phyloP scores from a whole-genome alignment of 768 basidiomycete species.

The Kwoniella newhampshirensis region DNA sequence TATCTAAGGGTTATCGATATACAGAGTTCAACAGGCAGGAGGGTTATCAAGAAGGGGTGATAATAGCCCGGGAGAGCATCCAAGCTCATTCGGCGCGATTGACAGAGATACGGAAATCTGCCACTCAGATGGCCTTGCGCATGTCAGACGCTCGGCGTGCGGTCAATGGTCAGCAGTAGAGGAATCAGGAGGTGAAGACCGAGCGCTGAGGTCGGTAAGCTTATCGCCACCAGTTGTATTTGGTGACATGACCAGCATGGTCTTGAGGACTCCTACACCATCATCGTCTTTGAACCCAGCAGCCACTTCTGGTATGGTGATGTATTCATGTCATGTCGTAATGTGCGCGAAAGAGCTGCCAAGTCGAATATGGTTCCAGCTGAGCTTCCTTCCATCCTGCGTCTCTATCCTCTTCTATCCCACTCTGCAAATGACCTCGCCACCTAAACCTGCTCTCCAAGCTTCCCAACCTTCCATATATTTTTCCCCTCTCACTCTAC shows the following conservation, averaged over 20 bases:
- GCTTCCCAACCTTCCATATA: slow-evolving; percentile 96
- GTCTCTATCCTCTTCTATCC: slow-evolving; percentile 48
- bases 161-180: no score
- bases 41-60: slow-evolving; percentile 13
- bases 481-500: slow-evolving; percentile 29
- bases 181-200: no score
- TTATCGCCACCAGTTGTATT: no score
- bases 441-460: slow-evolving; percentile 68
- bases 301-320: no score
- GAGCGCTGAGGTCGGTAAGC: no score
- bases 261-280: background rate
- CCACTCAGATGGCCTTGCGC: no score
- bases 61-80: slow-evolving; percentile 3
- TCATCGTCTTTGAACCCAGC: background rate
- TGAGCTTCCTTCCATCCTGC: background rate
- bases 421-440: slow-evolving; percentile 85
- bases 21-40: slow-evolving; percentile 24
- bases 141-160: no score
- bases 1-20: background rate
- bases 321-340: slow-evolving; percentile 6
- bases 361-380: no score
- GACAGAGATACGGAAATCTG: slow-evolving; percentile 5
- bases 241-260: no score
- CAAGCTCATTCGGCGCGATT: slow-evolving; percentile 9
- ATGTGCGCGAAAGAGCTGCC: background rate